Evolutionary conservation across 179 eudicot species (phyloP).

Genomic region (Beta lomatogona): DNA sequence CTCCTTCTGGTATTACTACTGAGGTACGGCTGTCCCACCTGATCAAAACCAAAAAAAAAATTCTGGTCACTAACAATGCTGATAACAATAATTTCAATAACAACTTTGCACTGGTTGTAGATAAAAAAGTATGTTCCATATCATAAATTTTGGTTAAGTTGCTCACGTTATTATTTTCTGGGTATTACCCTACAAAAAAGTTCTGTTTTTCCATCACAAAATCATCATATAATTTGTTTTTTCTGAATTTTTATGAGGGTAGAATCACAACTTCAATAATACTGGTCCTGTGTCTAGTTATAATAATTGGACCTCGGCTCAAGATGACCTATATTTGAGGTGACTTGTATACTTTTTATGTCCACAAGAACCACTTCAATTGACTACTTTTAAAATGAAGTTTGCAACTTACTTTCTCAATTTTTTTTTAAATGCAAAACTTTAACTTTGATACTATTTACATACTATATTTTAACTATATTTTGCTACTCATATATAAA

Average conservation of each 20-base stretch:
- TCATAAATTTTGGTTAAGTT: too few relatives aligned
- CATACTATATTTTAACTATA: too few relatives aligned
- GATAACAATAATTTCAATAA: background rate
- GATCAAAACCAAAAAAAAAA: background rate
- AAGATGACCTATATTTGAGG: background rate
- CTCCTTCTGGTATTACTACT: constrained; percentile 65
- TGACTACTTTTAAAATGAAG: background rate
- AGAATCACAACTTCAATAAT: background rate
- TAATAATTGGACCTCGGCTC: background rate
- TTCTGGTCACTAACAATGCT: background rate
- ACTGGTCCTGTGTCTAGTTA: background rate
- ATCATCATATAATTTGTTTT: background rate
- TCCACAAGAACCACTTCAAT: background rate
- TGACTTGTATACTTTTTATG: background rate
- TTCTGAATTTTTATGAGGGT: background rate
- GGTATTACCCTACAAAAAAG: too few relatives aligned
- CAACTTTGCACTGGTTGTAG: background rate
- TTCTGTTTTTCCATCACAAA: too few relatives aligned
- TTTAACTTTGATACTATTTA: too few relatives aligned
- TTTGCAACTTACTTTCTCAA: background rate
- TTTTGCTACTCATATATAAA: too few relatives aligned
- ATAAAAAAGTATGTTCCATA: background rate
- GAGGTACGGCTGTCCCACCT: constrained; percentile 85
- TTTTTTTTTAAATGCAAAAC: too few relatives aligned
- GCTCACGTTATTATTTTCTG: too few relatives aligned